phyloP scores from a whole-genome alignment of 2,329 filamentous ascomycete species.

The Leptoxyphium fumago region DNA sequence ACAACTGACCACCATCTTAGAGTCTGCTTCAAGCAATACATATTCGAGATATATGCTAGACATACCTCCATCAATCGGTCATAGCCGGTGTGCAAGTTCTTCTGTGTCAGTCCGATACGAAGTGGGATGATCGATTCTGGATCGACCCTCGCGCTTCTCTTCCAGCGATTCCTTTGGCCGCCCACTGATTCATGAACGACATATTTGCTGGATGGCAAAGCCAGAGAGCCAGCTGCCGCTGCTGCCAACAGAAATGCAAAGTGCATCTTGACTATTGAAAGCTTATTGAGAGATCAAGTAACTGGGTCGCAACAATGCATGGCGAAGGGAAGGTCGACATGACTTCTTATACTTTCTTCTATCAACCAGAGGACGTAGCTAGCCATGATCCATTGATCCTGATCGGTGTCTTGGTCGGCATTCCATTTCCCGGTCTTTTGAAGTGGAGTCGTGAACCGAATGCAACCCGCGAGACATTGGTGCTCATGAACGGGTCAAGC shows the following conservation, averaged over 20 bases:
- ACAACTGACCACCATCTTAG: slow-evolving; percentile 2
- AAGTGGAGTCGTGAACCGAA: too few species aligned
- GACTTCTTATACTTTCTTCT: too few species aligned
- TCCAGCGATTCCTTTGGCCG: slow-evolving; percentile 18
- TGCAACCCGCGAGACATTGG: too few species aligned
- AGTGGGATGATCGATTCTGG: slow-evolving; percentile 17
- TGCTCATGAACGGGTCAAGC: too few species aligned
- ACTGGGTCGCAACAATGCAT: too few species aligned
- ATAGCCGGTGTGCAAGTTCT: slow-evolving; percentile 9
- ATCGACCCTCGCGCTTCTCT: slow-evolving; percentile 21
- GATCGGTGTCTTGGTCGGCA: too few species aligned
- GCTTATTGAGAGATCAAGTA: too few species aligned
- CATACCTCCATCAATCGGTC: slow-evolving; percentile 17
- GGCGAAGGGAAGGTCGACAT: too few species aligned
- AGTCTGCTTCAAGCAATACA: background rate
- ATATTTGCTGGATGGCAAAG: slow-evolving; percentile 10
- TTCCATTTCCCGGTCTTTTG: too few species aligned
- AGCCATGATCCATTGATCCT: too few species aligned
- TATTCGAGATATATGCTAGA: slow-evolving; percentile 4
- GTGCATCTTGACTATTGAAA: background rate
- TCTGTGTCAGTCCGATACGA: slow-evolving; percentile 12
- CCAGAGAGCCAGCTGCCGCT: background rate
- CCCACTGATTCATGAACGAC: slow-evolving; percentile 22
- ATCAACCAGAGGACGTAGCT: too few species aligned
- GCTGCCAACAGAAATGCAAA: background rate